Percentiles rank a stretch among this genome's conserved stretches.
Evolutionary conservation across 495 filamentous ascomycete species (phyloP).

Genomic region (Apiosordaria backusii): DNA sequence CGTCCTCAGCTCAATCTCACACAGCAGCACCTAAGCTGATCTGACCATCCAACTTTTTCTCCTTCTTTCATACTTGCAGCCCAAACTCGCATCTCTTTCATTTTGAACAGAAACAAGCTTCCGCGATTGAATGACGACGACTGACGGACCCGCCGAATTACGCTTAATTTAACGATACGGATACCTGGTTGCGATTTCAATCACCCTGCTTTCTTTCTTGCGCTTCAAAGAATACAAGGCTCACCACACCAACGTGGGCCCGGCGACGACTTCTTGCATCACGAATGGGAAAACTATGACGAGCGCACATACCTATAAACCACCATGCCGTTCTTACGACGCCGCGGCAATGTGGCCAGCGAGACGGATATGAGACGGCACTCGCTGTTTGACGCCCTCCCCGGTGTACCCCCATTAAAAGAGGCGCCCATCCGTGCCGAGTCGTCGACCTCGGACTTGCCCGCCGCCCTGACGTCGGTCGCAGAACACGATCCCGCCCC

Average conservation of each 20-base stretch:
- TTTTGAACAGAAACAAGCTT: neutral
- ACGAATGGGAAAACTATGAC: conserved; percentile 37
- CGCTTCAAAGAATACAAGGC: neutral
- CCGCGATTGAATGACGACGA: neutral
- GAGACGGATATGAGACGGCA: conserved; percentile 50
- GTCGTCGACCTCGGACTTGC: conserved; percentile 25
- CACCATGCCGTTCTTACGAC: conserved; percentile 51
- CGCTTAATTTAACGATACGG: conserved; percentile 5
- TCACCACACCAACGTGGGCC: neutral
- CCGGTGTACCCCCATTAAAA: conserved; percentile 23
- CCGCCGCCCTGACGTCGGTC: conserved; percentile 22
- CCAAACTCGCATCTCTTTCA: neutral
- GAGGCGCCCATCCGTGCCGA: conserved; percentile 23
- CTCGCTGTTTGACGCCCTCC: conserved; percentile 36
- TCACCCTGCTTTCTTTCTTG: conserved; percentile 20
- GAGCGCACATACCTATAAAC: conserved; percentile 32
- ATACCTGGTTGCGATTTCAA: neutral
- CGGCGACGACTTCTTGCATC: conserved; percentile 4
- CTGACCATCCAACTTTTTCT: neutral
- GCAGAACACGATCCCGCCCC: conserved; percentile 19
- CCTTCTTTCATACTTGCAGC: neutral
- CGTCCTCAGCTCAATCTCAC: neutral
- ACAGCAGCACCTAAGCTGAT: neutral
- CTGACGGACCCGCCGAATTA: conserved; percentile 3
- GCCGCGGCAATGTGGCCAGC: conserved; percentile 48